Evolutionary conservation across 2,329 filamentous ascomycete species (phyloP).

Genomic region (Verticillium isaacii): DNA sequence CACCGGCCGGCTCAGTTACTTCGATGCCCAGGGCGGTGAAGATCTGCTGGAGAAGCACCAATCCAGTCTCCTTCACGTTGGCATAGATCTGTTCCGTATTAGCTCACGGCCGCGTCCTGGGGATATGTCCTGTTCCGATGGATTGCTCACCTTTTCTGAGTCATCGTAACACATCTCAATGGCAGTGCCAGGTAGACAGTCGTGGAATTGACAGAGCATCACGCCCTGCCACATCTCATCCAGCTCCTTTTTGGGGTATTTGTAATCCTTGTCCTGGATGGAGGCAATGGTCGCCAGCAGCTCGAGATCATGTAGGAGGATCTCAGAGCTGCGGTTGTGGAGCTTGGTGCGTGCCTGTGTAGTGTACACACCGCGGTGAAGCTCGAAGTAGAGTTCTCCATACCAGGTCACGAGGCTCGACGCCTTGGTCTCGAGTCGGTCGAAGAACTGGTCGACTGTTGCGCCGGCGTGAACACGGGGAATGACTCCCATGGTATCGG

Average conservation of each 20-base stretch:
- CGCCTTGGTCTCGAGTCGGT: slow-evolving; percentile 53
- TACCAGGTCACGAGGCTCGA: slow-evolving; percentile 64
- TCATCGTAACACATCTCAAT: slow-evolving; percentile 70
- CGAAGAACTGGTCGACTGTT: slow-evolving; percentile 65
- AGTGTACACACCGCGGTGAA: slow-evolving; percentile 65
- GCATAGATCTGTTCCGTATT: slow-evolving; percentile 42
- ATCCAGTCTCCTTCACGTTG: slow-evolving; percentile 52
- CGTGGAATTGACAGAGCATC: slow-evolving; percentile 65
- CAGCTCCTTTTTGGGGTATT: slow-evolving; percentile 62
- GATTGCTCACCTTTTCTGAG: slow-evolving; percentile 44
- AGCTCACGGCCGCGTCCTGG: not conserved
- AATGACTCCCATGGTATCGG: slow-evolving; percentile 52
- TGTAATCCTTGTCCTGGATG: slow-evolving; percentile 48
- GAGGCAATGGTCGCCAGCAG: slow-evolving; percentile 59
- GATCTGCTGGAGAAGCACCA: slow-evolving; percentile 48
- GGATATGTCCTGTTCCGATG: not conserved
- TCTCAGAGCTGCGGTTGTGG: slow-evolving; percentile 60
- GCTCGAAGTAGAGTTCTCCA: slow-evolving; percentile 65
- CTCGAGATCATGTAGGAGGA: slow-evolving; percentile 61
- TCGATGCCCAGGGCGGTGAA: slow-evolving; percentile 50
- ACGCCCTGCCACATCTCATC: slow-evolving; percentile 66
- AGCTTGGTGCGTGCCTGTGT: slow-evolving; percentile 66
- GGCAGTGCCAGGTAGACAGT: slow-evolving; percentile 61
- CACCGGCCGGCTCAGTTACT: slow-evolving; percentile 20
- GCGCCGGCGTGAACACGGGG: slow-evolving; percentile 59